Evolutionary conservation across 208 protist genomes (phyloP), one percentile per base, ranked within the genome.

Genomic region (Wallacemonas rigidus): DNA sequence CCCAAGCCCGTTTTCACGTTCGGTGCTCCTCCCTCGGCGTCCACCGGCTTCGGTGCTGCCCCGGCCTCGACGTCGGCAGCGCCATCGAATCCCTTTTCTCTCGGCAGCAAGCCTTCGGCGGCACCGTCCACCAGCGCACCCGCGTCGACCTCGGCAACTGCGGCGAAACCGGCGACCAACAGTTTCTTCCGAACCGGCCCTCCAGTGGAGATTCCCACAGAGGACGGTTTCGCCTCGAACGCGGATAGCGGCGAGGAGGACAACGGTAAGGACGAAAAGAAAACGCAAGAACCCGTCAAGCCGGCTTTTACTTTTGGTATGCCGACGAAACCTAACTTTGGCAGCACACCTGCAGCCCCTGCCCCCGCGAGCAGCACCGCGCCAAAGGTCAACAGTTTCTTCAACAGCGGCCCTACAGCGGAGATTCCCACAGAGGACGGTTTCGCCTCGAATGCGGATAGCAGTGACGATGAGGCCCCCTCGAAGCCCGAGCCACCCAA

Each of bases 191-290:
- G 89, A 71, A 38, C 65, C 36, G 86, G 89, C 5, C 86, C 87
- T 8, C 73, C 86, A 3, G 85, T 77, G 0, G 87, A 87, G 9
- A 88, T 92, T 9, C 65, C 77, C 1, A 80, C 86, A 2, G 90
- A 95, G 73, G 69, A 80, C 65, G 87, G 85, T 36, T 93, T 95
- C 69, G 90, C 90, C 1, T 72, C 88, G 3, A 72, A 80, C 68
- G 81, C 86, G 36, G 83, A 85, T 64, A 89, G 79, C 54, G 83
- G 89, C 45, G 85, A 90, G 60, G 82, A 84, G 14, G 71, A 77
- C 26, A 38, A 26, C 26, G 26, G 26, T 26, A 26, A 26, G 26
- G 26, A 26, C 26, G 26, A 26, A 26, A 61, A 7, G 70, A 69
- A n/a, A 5, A 71, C 11, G 53, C 72, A 35, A 81, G 67, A 63